Evolutionary conservation across 2,329 filamentous ascomycete genomes (phyloP), one percentile per base, ranked within the genome.

Genomic region (Beauveria caledonica): DNA sequence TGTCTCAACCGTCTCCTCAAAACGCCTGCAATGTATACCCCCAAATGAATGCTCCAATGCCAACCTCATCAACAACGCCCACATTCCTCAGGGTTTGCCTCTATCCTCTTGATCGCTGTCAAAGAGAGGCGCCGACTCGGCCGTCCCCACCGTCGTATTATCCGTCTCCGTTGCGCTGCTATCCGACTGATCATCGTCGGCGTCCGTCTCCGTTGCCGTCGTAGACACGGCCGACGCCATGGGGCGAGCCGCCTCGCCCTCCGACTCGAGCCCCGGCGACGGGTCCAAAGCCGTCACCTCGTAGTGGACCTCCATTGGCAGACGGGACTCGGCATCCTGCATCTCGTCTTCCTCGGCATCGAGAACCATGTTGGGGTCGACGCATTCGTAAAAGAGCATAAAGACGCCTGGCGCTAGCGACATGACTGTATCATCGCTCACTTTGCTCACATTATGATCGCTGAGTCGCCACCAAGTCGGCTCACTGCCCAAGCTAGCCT

Each of bases 331-430:
- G 19, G 63, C 25, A 33, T 62, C 60, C 36, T 57, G 51, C 51
- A 57, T 53, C 23, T 70, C 66, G 13, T 62, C 58, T 17, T 65
- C 64, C 29, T 73, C 70, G 25, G 71, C 66, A 25, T 71, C 68
- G 10, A 79, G 70, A 21, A 87, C 70, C 29, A 77, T 76, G 42
- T 71, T 75, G 1, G 79, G 72, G 61, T 88, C 85, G 25, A 88
- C 76, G 51, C 83, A 84, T 70, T 99, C 93, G 71, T 97, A 99
- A 72, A 97, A 97, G 1, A 97, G 81, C 93, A 99, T 97, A 70
- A 97, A 97, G 0, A 92, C 93, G 1, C 90, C 91, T 0, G 73
- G 70, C 0, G 86, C 86, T 66, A 96, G 87, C 2, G 79, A 80
- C 55, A 94, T 76, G 0, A 96, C 89, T 29, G 82, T 81, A 11